Percentiles rank a stretch among this genome's conserved stretches.
These are phyloP conservation scores for Crucihimalaya himalaica DNA, from an alignment of 345 rosid species.

Conservation along the genomic window DNA sequence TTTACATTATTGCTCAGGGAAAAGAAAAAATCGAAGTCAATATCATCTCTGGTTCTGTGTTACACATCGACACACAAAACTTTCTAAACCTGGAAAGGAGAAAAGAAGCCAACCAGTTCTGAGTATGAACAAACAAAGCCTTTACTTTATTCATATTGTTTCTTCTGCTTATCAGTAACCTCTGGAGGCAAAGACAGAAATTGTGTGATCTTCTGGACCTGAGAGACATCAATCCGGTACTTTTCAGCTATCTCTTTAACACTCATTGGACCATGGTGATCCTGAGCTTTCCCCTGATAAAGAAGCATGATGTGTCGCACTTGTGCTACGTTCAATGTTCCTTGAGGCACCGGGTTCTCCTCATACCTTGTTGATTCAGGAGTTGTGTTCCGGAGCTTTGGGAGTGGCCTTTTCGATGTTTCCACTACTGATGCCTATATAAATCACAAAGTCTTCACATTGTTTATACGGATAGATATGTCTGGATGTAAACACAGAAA, in stretches of 20 bases:
- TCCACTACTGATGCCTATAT: slow-evolving; percentile 68
- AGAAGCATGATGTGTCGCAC: slow-evolving; percentile 72
- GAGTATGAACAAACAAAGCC: not conserved
- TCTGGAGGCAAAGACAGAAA: slow-evolving; percentile 72
- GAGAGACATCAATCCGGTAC: slow-evolving; percentile 59
- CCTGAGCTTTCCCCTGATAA: slow-evolving; percentile 80
- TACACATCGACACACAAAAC: slow-evolving; percentile 28
- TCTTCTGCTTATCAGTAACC: slow-evolving; percentile 37
- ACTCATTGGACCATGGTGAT: slow-evolving; percentile 64
- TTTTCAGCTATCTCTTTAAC: slow-evolving; percentile 63
- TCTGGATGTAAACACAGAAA: not conserved
- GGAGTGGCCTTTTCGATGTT: slow-evolving; percentile 71
- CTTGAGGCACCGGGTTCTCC: slow-evolving; percentile 62
- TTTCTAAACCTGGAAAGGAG: slow-evolving; percentile 9
- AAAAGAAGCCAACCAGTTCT: slow-evolving; percentile 21
- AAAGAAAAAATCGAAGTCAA: not conserved
- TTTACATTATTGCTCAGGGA: slow-evolving; percentile 31
- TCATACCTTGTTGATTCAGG: slow-evolving; percentile 63
- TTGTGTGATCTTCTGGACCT: slow-evolving; percentile 61
- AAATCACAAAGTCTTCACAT: not conserved
- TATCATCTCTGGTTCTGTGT: slow-evolving; percentile 30
- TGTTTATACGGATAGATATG: not conserved
- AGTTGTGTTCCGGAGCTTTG: slow-evolving; percentile 74
- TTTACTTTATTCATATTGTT: slow-evolving; percentile 21
- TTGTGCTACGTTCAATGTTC: slow-evolving; percentile 76